Evolutionary conservation across 352 stramenopile species (phyloP).

Genomic region (Globisporangium alternatum): DNA sequence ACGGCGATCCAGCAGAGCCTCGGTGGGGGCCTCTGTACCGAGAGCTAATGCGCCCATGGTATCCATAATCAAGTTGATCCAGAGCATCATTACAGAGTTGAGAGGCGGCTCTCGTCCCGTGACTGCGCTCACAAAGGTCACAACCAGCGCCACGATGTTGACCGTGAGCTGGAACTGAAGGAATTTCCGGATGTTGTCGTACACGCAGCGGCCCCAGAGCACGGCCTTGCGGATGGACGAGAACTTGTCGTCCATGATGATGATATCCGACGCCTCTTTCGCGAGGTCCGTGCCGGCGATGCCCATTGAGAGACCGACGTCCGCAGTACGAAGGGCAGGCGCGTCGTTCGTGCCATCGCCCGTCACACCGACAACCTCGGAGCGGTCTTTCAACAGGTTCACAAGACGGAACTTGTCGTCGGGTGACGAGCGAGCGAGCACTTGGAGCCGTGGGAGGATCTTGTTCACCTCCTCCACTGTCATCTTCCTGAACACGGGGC

Average conservation of each 20-base stretch:
- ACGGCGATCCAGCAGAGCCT: slow-evolving; percentile 56
- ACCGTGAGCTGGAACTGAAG: slow-evolving; percentile 84
- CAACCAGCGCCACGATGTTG: slow-evolving; percentile 77
- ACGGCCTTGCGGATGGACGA: slow-evolving; percentile 79
- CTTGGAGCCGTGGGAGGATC: slow-evolving; percentile 69
- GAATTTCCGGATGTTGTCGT: slow-evolving; percentile 86
- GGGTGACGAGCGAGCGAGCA: slow-evolving; percentile 93
- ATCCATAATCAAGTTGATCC: slow-evolving; percentile 89
- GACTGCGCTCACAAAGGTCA: slow-evolving; percentile 82
- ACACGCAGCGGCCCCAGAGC: slow-evolving; percentile 78
- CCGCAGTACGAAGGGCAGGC: slow-evolving; percentile 61
- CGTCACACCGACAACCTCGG: slow-evolving; percentile 77
- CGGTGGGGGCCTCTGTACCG: slow-evolving; percentile 64
- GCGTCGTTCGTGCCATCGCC: slow-evolving; percentile 83
- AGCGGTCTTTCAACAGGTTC: slow-evolving; percentile 66
- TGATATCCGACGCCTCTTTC: slow-evolving; percentile 83
- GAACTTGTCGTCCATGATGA: slow-evolving; percentile 88
- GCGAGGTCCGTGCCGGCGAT: slow-evolving; percentile 78
- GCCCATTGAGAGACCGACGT: slow-evolving; percentile 80
- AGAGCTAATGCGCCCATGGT: slow-evolving; percentile 75
- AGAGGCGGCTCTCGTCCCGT: slow-evolving; percentile 76
- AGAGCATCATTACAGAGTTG: slow-evolving; percentile 88
- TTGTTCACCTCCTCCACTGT: slow-evolving; percentile 48
- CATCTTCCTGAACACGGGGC: slow-evolving; percentile 91
- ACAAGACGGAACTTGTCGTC: slow-evolving; percentile 98